Base-by-base conservation (phyloP, 1,284 basidiomycete species). In the Puccinia horiana region DNA sequence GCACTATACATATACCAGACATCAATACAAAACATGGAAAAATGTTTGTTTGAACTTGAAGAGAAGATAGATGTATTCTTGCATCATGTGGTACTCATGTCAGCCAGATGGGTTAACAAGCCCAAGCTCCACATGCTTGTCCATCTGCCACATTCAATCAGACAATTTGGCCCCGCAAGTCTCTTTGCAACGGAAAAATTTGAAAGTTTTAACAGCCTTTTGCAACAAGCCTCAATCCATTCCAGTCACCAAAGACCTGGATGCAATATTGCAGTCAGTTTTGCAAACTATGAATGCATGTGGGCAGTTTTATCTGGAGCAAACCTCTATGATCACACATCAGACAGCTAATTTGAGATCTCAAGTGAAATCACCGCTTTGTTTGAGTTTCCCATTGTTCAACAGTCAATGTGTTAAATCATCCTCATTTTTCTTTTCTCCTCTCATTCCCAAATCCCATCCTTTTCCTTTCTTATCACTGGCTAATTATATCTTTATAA, bases 31-130 rank as follows among this genome's bases (percentile, higher is more conserved):
- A 58, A 29, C n/a, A 58, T 58, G 56, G 4, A 29, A 26, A 58
- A 47, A 47, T 47, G 16, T 47, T 47, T 47, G 44, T 8, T 47
- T n/a, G 1, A n/a, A 47, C n/a, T 8, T 52, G 12, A 61, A 61
- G 58, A 37, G 26, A 29, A 37, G 18, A 35, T 67, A 26, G 26
- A 61, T 11, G 18, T 29, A n/a, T 37, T 67, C 4, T 37, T 67
- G 11, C 35, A 67, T 67, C 63, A 67, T 67, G n/a, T 67, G 4
- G 35, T 37, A 4, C n/a, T 29, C 18, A 67, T 67, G 35, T 29
- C 58, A 16, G 58, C 18, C 12, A 14, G 26, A 61, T 88, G 87
- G 88, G 87, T 88, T 79, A 88, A 88, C 80, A 88, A 89, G 81
- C 86, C 87, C 0, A 88, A 89, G 79, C 88, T 86, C 54, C 85